Base-by-base conservation (phyloP, 352 stramenopile species). In the Pythium rhizo-oryzae region DNA sequence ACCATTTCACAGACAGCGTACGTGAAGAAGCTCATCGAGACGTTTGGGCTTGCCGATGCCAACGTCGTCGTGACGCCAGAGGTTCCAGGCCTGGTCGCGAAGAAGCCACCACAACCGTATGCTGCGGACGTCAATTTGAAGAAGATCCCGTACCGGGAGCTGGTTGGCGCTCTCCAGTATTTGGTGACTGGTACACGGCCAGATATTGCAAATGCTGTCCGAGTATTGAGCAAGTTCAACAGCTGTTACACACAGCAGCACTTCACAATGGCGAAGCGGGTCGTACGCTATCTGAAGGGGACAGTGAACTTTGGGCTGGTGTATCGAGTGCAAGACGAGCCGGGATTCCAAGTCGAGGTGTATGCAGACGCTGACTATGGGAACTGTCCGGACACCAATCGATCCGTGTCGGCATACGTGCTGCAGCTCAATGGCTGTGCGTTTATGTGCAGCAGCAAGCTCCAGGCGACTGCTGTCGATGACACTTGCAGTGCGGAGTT, bases 151-250 rank as follows among this genome's bases (percentile, higher is more conserved):
- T 71, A 71, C 39, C 47, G 58, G 16, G 65, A 24, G 18, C 24
- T 71, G 5, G 65, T 67, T 0, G 65, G 58, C 12, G 44, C 35
- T 9, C 30, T 71, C 8, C 57, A 67, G 41, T 71, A 71, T 30
- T 51, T 71, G 0, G 65, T 67, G 19, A 54, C 46, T 1, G 5
- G 50, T 0, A 61, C 65, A 43, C 2, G 58, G 25, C 56, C 65
- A 33, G 65, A 71, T 25, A 67, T 71, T 23, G 65, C 65, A 5
- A 66, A 66, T 28, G 65, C 65, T 7, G 52, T 71, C 4, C 65
- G 65, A 11, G 46, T 58, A 2, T 23, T 71, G 15, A 8, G 37
- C 13, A 66, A 67, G 51, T 64, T 51, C 28, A 13, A 19, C 8
- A 51, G 7, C 8, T 67, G 56, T 19, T 71, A 67, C 56, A 64